phyloP scores from a whole-genome alignment of 345 rosid genomes.

The Acer campestre region DNA sequence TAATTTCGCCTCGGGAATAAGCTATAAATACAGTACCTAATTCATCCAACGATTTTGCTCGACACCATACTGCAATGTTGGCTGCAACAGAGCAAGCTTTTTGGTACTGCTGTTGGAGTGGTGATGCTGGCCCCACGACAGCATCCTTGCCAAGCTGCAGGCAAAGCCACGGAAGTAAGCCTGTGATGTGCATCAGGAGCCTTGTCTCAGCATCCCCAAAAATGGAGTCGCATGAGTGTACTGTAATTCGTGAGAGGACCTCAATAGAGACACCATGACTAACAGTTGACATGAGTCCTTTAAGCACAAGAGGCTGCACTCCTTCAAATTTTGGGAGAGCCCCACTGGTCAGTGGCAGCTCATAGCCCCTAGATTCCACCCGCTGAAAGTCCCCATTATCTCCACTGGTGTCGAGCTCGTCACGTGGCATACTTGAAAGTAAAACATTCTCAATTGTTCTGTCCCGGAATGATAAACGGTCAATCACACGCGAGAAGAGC shows the following conservation, averaged over 20 bases:
- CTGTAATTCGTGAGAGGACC: conserved; percentile 84
- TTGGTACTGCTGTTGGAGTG: conserved; percentile 84
- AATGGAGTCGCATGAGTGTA: conserved; percentile 93
- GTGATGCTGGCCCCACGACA: conserved; percentile 58
- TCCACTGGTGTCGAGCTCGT: conserved; percentile 55
- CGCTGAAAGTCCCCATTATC: conserved; percentile 67
- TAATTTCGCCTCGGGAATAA: conserved; percentile 78
- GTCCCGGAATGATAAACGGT: conserved; percentile 84
- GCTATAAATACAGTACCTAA: conserved; percentile 72
- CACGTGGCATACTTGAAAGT: conserved; percentile 98
- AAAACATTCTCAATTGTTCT: conserved; percentile 95
- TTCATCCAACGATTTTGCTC: conserved; percentile 73
- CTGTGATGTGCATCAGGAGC: conserved; percentile 94
- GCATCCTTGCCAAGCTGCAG: conserved; percentile 80
- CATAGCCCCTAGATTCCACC: conserved; percentile 69
- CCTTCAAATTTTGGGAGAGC: conserved; percentile 90
- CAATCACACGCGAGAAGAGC: conserved; percentile 93
- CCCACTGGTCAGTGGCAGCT: conserved; percentile 70
- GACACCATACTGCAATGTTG: conserved; percentile 85
- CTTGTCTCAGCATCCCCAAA: conserved; percentile 93
- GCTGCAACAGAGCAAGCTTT: conserved; percentile 88
- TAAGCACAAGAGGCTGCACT: conserved; percentile 96
- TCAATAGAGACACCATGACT: conserved; percentile 90
- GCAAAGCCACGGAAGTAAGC: conserved; percentile 98
- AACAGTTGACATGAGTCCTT: conserved; percentile 91